phyloP scores from a whole-genome alignment of 2,329 filamentous ascomycete genomes.

The Ophiostoma ips region DNA sequence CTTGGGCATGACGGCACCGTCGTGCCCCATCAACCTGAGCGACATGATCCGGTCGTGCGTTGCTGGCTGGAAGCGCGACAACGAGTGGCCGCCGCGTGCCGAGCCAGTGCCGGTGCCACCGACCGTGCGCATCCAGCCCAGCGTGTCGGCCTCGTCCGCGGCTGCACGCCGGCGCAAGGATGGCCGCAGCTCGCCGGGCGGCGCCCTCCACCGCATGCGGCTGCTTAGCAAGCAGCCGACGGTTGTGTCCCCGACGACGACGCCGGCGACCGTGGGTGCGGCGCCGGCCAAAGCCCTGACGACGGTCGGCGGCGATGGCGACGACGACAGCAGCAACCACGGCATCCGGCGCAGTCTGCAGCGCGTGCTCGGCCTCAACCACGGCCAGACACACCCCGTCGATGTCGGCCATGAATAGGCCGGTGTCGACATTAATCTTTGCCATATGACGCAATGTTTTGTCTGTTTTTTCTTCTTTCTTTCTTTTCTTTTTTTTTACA shows the following conservation, averaged over 20 bases:
- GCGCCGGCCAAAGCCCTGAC: background rate
- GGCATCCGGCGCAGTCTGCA: constrained; percentile 23
- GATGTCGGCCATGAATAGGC: too few species aligned
- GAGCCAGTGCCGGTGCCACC: background rate
- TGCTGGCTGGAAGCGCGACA: constrained; percentile 81
- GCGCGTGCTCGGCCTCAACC: constrained; percentile 21
- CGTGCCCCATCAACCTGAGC: constrained; percentile 73
- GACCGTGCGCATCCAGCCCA: background rate
- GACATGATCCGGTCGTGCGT: constrained; percentile 74
- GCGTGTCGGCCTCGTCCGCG: background rate
- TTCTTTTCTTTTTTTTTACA: background rate
- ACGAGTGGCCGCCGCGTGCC: constrained; percentile 71
- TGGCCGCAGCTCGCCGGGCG: background rate
- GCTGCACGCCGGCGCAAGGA: background rate
- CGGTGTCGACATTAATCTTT: too few species aligned
- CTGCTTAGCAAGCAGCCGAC: background rate
- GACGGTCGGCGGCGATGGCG: background rate
- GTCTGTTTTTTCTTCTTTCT: background rate
- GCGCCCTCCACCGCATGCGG: background rate
- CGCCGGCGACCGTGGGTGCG: background rate
- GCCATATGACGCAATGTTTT: too few species aligned
- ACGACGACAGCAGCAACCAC: constrained; percentile 12
- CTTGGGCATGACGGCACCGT: constrained; percentile 62
- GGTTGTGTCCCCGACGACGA: background rate
- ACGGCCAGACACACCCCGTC: background rate